Evolutionary conservation across 2,329 filamentous ascomycete genomes (phyloP).

Genomic region (Ceratocystis destructans): DNA sequence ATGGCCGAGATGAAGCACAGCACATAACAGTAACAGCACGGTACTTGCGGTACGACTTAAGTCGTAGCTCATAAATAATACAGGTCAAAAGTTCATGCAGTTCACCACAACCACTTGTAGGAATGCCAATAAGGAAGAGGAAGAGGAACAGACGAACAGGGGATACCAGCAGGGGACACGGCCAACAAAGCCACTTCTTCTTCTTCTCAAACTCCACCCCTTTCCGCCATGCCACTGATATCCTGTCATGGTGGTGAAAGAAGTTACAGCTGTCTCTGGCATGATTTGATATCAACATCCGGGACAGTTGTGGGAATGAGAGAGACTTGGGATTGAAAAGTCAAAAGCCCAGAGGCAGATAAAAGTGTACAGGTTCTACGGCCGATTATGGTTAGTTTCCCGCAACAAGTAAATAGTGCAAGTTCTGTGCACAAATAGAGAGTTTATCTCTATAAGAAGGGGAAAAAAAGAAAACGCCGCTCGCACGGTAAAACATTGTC

Average conservation of each 20-base stretch:
- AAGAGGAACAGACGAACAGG: conserved; percentile 1
- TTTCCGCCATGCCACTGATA: background rate
- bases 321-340: no score
- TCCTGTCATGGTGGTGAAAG: background rate
- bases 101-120: background rate
- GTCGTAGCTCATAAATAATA: background rate
- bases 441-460: background rate
- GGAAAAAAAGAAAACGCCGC: background rate
- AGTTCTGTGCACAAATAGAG: background rate
- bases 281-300: background rate
- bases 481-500: background rate
- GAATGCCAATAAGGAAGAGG: background rate
- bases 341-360: no score
- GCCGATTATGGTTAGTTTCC: background rate
- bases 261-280: background rate
- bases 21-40: background rate
- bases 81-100: background rate
- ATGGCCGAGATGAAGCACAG: background rate
- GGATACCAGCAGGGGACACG: background rate
- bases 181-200: background rate
- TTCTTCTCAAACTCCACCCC: background rate
- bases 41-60: background rate
- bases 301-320: no score
- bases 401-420: background rate
- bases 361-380: background rate